Base-by-base conservation (phyloP, 768 basidiomycete species). In the Leccinum obscurum region DNA sequence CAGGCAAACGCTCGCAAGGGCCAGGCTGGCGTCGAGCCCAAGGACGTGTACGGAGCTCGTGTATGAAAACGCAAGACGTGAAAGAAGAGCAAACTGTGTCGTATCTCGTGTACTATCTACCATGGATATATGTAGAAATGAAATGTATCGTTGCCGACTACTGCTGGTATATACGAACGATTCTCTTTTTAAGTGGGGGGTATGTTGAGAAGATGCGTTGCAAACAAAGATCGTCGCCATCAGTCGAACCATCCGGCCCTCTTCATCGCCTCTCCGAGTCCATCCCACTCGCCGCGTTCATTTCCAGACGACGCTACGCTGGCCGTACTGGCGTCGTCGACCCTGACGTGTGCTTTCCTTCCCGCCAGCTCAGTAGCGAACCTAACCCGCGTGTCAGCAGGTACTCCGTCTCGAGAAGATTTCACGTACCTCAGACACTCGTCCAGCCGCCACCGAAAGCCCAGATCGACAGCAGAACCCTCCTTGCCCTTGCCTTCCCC, bases 321-420 rank as follows among this genome's bases (percentile, higher is more conserved):
- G 3, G 56, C 37, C 1, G 49, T 15, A 20, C 39, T 32, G 15
- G 60, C 28, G 13, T 62, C 58, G 30, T 63, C 58, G 0, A 39
- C 52, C 6, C 53, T 58, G 14, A 50, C 35, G 26, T 67, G 59
- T 3, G 86, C 88, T 70, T 89, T 91, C 35, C 92, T 80, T 39
- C 91, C 90, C 14, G 91, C 84, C 9, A 93, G 76, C 71, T 94
- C 92, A 0, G 90, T 92, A 7, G 92, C 91, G 72, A 94, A 94
- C 66, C 92, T 92, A 46, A 17, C 52, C 24, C 1, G 35, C 52
- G 14, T 39, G 55, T 59, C 15, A 49, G 39, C 37, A 51, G 1
- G 32, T 5, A 1, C 6, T 7, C 8, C 14, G 1, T 49, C 24
- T 24, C 22, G 20, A 44, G 1, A 44, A 20, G 10, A 44, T 11